These are phyloP conservation scores for Pseudogymnoascus sp. DNA, from an alignment of 2,329 filamentous ascomycete species.

Conservation along the genomic window DNA sequence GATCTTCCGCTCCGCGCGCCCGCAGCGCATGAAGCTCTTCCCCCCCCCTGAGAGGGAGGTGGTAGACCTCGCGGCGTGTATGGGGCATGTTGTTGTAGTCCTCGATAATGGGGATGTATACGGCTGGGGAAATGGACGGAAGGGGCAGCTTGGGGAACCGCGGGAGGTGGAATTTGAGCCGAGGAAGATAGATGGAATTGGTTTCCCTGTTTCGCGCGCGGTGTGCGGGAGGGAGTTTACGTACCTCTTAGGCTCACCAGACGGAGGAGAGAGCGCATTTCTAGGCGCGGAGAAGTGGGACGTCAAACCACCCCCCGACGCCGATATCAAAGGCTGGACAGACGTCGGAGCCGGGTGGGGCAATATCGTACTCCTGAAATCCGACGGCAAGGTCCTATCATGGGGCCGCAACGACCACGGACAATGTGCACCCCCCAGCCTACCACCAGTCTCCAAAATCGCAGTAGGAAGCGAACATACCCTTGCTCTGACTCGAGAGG, in stretches of 20 bases:
- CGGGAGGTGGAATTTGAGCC: constrained; percentile 50
- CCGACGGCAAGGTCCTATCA: constrained; percentile 53
- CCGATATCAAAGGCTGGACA: constrained; percentile 49
- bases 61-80: constrained; percentile 60
- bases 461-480: constrained; percentile 85
- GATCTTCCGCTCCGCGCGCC: constrained; percentile 41
- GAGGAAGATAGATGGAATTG: constrained; percentile 48
- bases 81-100: constrained; percentile 70
- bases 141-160: constrained; percentile 69
- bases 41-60: constrained; percentile 54
- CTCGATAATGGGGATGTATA: constrained; percentile 69
- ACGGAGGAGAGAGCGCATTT: constrained; percentile 54
- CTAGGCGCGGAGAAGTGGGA: constrained; percentile 72
- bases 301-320: constrained; percentile 52
- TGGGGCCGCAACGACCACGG: constrained; percentile 87
- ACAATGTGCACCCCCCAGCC: constrained; percentile 58
- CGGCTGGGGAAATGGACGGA: constrained; percentile 82
- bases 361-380: constrained; percentile 62
- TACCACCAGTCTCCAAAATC: constrained; percentile 56
- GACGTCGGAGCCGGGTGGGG: constrained; percentile 77
- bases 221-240: constrained; percentile 85
- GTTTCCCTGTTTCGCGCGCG: constrained; percentile 58
- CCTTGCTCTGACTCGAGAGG: constrained; percentile 59
- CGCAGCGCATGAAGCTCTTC: constrained; percentile 51
- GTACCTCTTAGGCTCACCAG: constrained; percentile 51